Base-by-base conservation (phyloP, 495 filamentous ascomycete genomes). In the Trichocladium antarcticum region DNA sequence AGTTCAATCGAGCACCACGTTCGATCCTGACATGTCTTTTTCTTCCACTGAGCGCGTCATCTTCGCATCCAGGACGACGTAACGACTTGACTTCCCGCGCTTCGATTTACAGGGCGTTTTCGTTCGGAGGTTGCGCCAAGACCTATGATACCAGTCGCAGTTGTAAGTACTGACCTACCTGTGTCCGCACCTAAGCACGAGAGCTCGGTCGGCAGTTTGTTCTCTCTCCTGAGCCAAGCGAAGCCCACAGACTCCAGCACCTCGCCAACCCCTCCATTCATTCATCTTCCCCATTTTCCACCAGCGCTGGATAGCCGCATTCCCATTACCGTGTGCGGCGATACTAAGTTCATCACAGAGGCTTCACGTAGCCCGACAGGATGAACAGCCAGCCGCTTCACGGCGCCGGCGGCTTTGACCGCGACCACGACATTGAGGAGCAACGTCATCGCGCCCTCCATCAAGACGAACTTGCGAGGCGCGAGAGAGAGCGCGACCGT, bases 301-400 rank as follows among this genome's bases (percentile, higher is more conserved):
- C 37, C 31, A 22, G 20, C 22, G 40, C 21, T 20, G 9, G 31
- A 10, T 14, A 32, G 4, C 31, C 3, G 9, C 12, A 3, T 32
- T 11, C 27, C 14, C 16, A 34, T n/a, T n/a, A 35, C 46, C 14
- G n/a, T 16, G 16, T 14, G 19, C 15, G n/a, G 11, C 42, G 11
- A 42, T 45, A 42, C 57, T 61, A 19, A 61, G 54, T 34, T 12
- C 2, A n/a, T 8, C 1, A 5, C 46, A 63, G 60, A 60, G 57
- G 50, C 58, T 49, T 52, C 45, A 31, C 43, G 50, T 51, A 45
- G 46, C 51, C 43, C n/a, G 31, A 37, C 49, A 55, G 39, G 15
- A 74, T 74, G 71, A 72, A 72, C 49, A 65, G 59, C 55, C 68
- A 69, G 53, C 63, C 68, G 28, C 65, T 63, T 17, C 68, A 70